Conservation (phyloP, 83 land plant species). For the Diphasiastrum complanatum region DNA sequence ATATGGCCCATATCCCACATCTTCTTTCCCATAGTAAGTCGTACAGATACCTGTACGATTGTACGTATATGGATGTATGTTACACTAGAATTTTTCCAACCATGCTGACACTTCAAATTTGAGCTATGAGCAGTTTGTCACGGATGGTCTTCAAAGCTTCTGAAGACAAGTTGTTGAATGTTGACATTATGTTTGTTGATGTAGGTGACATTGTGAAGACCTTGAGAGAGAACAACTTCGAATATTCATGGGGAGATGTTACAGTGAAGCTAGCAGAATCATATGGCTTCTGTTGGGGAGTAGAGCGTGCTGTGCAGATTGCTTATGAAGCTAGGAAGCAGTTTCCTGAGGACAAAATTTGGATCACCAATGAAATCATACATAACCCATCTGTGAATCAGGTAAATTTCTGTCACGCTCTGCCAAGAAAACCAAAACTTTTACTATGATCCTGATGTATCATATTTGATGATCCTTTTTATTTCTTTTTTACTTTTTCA, state of each 20-base stretch:
- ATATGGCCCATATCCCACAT: no score
- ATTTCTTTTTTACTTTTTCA: no score
- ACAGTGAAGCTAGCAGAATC: conserved; percentile 85
- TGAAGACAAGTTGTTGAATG: not conserved
- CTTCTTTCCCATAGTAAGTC: no score
- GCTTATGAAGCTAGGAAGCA: conserved; percentile 91
- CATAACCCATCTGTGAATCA: conserved; percentile 91
- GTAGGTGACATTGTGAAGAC: conserved; percentile 76
- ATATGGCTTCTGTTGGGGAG: conserved; percentile 96
- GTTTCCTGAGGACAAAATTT: conserved; percentile 66
- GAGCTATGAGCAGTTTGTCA: no score
- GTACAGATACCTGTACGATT: no score
- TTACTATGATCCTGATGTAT: no score
- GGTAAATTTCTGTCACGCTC: no score
- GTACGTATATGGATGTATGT: no score
- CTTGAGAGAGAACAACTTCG: conserved; percentile 65
- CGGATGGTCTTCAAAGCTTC: not conserved
- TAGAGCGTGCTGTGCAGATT: conserved; percentile 90
- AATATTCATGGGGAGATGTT: conserved; percentile 74
- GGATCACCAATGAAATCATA: conserved; percentile 93
- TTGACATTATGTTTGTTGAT: conserved; percentile 7
- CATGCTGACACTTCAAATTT: no score
- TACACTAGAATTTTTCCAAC: no score
- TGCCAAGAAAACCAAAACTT: no score
- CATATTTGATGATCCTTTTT: no score